A percentile compares a stretch with the other conserved stretches of the same genome.
Evolutionary conservation across 2,329 filamentous ascomycete genomes (phyloP).

Genomic region (Trichoderma brevicompactum): DNA sequence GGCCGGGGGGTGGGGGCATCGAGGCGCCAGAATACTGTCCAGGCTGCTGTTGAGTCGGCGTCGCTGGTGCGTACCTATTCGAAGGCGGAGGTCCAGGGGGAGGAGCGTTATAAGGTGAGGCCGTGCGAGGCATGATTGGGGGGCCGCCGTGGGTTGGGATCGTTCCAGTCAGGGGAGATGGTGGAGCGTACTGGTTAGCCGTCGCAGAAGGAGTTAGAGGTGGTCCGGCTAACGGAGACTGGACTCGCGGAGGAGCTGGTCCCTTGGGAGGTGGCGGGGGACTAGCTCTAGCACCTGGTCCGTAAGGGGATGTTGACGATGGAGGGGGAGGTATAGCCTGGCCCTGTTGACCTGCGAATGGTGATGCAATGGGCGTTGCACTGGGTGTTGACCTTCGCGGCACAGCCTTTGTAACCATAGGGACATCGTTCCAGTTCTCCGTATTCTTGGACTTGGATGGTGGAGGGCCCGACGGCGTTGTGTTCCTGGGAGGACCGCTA

Average conservation of each 20-base stretch:
- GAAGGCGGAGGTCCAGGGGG: slow-evolving; percentile 70
- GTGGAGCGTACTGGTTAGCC: slow-evolving; percentile 57
- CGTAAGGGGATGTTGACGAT: slow-evolving; percentile 54
- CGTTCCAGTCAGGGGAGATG: slow-evolving; percentile 66
- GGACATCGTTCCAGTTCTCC: slow-evolving; percentile 93
- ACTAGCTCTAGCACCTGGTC: slow-evolving; percentile 65
- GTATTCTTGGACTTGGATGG: slow-evolving; percentile 72
- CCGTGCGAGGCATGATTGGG: slow-evolving; percentile 70
- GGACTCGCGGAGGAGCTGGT: slow-evolving; percentile 68
- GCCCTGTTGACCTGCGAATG: slow-evolving; percentile 70
- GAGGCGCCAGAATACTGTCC: slow-evolving; percentile 49
- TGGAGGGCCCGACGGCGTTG: slow-evolving; percentile 69
- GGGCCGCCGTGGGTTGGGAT: slow-evolving; percentile 61
- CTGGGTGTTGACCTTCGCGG: slow-evolving; percentile 75
- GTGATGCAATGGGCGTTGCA: slow-evolving; percentile 69
- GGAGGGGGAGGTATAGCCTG: slow-evolving; percentile 58
- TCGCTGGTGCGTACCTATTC: slow-evolving; percentile 75
- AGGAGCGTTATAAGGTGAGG: slow-evolving; percentile 85
- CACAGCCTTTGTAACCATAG: slow-evolving; percentile 77
- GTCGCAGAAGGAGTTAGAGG: slow-evolving; percentile 66
- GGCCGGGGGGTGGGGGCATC: slow-evolving; percentile 48
- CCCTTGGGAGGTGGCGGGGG: slow-evolving; percentile 85
- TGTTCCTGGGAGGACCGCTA: slow-evolving; percentile 55
- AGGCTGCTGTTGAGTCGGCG: slow-evolving; percentile 57
- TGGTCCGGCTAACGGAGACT: slow-evolving; percentile 67